Conservation (phyloP, 2,329 filamentous ascomycete species). For the Chrysosporium queenslandicum region DNA sequence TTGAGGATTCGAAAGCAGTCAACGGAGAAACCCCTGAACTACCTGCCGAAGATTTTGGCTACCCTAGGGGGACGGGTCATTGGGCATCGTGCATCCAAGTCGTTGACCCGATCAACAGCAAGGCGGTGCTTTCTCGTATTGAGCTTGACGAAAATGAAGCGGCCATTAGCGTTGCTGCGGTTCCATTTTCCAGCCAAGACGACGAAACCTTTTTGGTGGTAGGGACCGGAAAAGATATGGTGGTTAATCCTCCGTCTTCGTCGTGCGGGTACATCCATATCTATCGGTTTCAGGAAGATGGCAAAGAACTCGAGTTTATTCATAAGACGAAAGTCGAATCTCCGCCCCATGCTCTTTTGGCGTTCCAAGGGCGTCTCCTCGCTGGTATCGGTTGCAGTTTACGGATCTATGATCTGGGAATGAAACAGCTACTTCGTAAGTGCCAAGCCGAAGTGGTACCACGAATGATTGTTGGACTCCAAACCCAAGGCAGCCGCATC, state of each 20-base stretch:
- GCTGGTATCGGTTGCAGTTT: constrained; percentile 77
- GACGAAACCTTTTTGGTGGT: constrained; percentile 87
- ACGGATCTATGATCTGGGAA: constrained; percentile 82
- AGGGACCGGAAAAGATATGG: constrained; percentile 84
- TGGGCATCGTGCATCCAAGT: constrained; percentile 96
- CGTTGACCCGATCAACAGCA: constrained; percentile 69
- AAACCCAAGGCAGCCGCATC: constrained; percentile 84
- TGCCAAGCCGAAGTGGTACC: constrained; percentile 69
- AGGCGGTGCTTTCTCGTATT: constrained; percentile 63
- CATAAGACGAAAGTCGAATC: constrained; percentile 92
- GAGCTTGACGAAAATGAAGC: constrained; percentile 85
- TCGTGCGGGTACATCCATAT: constrained; percentile 80
- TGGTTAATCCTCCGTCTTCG: constrained; percentile 64
- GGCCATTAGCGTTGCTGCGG: constrained; percentile 72
- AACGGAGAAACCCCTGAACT: constrained; percentile 64
- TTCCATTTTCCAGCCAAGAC: constrained; percentile 79
- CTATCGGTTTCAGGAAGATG: constrained; percentile 78
- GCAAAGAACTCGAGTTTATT: constrained; percentile 82
- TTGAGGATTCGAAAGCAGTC: constrained; percentile 59
- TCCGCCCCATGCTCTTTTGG: constrained; percentile 78
- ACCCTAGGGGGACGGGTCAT: constrained; percentile 69
- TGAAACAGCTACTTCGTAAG: constrained; percentile 87
- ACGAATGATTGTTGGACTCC: constrained; percentile 76
- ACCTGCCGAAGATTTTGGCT: constrained; percentile 75
- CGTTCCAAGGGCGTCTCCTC: constrained; percentile 81